Base-by-base conservation (phyloP, 169 alveolate species). In the Plasmodium vivax region DNA sequence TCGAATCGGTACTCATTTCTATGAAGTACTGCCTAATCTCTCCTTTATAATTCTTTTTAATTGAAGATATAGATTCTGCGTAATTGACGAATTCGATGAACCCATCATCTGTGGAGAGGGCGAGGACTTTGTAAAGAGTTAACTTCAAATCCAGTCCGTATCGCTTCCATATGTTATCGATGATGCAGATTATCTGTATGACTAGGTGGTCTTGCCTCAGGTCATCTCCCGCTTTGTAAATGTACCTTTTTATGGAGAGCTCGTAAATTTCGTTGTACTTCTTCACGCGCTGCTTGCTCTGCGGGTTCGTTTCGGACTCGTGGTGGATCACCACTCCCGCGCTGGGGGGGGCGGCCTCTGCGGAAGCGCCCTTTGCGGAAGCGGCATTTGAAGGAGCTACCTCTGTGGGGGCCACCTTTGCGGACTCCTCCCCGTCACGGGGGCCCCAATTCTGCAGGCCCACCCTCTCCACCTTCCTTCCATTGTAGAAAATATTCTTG, bases 161-260 rank as follows among this genome's bases (percentile, higher is more conserved):
- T 38, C 96, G 96, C 95, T 97, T 96, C 95, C 98, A 97, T 36
- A 98, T 93, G 75, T 95, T 95, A 84, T 98, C 98, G 97, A 98
- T 98, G 34, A 98, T 92, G 84, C 96, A 96, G 84, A 98, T 96
- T 34, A 98, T 87, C 93, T 98, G 99, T 68, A 98, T 96, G 27
- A 98, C 98, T 56, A 99, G 96, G 82, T 98, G 98, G 96, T 99
- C 99, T 88, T 98, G 99, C 32, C 99, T 93, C 85, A 99, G 96
- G 93, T 99, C 99, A 92, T 99, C 99, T n/a, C 99, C 99, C 12
- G 97, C 98, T 87, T 99, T 99, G 90, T 96, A 98, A 97, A 99
- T 97, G 71, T 90, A 90, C 32, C 71, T 90, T 43, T 90, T 90
- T 27, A 90, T 90, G 32, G 94, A 80, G 74, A 90, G 56, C 16